Conservation (phyloP, 768 basidiomycete species). For the Psilocybe azurescens region DNA sequence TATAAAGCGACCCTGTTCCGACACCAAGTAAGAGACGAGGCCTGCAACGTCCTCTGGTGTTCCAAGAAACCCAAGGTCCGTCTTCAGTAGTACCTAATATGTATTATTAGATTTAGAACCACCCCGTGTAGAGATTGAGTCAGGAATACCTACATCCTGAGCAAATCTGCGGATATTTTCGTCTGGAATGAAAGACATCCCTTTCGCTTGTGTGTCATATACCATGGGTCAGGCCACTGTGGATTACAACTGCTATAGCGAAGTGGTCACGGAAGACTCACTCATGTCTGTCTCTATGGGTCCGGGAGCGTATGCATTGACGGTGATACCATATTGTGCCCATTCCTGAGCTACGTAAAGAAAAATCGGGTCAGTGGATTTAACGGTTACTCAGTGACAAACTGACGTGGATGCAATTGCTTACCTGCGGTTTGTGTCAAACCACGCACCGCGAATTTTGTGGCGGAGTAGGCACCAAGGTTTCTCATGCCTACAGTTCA, state of each 20-base stretch:
- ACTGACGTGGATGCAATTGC: background rate
- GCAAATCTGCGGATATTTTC: background rate
- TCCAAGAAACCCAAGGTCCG: slow-evolving; percentile 3
- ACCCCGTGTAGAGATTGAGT: background rate
- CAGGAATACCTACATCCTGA: background rate
- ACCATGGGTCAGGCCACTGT: no score
- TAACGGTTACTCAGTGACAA: background rate
- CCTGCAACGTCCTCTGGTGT: slow-evolving; percentile 20
- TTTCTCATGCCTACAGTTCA: background rate
- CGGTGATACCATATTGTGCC: slow-evolving; percentile 42
- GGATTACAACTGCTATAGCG: no score
- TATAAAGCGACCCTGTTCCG: slow-evolving; percentile 11
- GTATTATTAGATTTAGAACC: background rate
- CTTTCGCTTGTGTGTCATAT: no score
- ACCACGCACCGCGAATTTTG: slow-evolving; percentile 43
- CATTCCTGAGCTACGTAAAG: slow-evolving; percentile 38
- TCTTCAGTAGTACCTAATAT: background rate
- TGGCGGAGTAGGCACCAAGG: slow-evolving; percentile 30
- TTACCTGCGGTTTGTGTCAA: slow-evolving; percentile 43
- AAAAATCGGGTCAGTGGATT: background rate
- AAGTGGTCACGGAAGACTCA: background rate
- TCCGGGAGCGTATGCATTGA: slow-evolving; percentile 48
- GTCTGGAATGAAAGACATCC: no score
- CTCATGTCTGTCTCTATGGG: slow-evolving; percentile 14
- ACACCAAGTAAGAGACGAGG: slow-evolving; percentile 18